Percentiles rank a stretch among this genome's conserved stretches.
phyloP scores from a whole-genome alignment of 805 yeast genomes.

The Ogataea salicorniae region DNA sequence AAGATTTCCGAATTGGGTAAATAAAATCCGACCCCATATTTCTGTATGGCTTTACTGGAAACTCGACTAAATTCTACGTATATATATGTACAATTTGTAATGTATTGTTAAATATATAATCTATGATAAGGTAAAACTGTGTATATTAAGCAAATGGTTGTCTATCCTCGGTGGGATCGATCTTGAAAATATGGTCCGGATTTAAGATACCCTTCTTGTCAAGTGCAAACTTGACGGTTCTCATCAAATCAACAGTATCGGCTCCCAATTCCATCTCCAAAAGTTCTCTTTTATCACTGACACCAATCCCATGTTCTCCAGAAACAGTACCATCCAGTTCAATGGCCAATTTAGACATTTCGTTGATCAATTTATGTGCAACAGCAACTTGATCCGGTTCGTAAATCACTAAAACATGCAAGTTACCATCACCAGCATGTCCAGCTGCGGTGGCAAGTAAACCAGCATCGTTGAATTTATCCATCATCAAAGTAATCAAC shows the following conservation, averaged over 20 bases:
- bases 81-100: too few relatives aligned
- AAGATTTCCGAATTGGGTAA: too few relatives aligned
- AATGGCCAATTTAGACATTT: slow-evolving; percentile 63
- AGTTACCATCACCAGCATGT: slow-evolving; percentile 82
- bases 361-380: slow-evolving; percentile 47
- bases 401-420: slow-evolving; percentile 64
- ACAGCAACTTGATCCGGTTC: slow-evolving; percentile 42
- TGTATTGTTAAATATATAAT: too few relatives aligned
- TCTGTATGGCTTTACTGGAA: too few relatives aligned
- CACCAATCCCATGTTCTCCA: slow-evolving; percentile 86
- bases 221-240: slow-evolving; percentile 62
- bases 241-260: slow-evolving; percentile 66
- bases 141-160: slow-evolving; percentile 13
- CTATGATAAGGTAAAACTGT: too few relatives aligned
- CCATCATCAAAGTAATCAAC: slow-evolving; percentile 58
- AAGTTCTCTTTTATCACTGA: slow-evolving; percentile 60
- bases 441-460: slow-evolving; percentile 60
- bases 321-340: slow-evolving; percentile 77
- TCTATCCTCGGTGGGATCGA: slow-evolving; percentile 46
- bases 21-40: too few relatives aligned
- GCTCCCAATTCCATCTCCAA: slow-evolving; percentile 61
- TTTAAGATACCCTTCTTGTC: slow-evolving; percentile 72
- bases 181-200: slow-evolving; percentile 73
- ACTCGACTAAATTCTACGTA: too few relatives aligned
- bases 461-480: slow-evolving; percentile 49